Percentiles rank a stretch among this genome's conserved stretches.
Conservation (phyloP, 1,139 yeast genomes). For the Zygosaccharomyces sapae region DNA sequence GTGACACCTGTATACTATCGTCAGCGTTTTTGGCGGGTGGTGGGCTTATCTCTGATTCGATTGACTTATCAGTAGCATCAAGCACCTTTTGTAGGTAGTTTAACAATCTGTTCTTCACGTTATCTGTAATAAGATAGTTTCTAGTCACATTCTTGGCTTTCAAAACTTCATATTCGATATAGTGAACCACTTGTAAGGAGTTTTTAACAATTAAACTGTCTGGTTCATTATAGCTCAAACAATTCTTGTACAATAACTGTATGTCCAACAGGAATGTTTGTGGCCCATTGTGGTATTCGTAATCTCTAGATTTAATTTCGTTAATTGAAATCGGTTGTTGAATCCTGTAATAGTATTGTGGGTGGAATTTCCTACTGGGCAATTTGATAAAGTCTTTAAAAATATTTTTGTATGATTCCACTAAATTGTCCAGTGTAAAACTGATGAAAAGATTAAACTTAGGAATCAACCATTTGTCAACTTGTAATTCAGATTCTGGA, state of each 20-base stretch:
- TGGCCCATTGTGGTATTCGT: constrained; percentile 38
- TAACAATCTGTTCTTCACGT: constrained; percentile 27
- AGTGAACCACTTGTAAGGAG: constrained; percentile 40
- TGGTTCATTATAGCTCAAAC: constrained; percentile 57
- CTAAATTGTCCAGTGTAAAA: constrained; percentile 33
- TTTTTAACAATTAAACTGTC: constrained; percentile 60
- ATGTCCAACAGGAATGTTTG: constrained; percentile 49
- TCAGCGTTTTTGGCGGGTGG: constrained; percentile 22
- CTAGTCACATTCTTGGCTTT: constrained; percentile 35
- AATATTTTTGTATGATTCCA: constrained; percentile 37
- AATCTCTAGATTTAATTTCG: constrained; percentile 53
- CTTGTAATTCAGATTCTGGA: constrained; percentile 32
- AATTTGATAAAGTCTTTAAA: constrained; percentile 59
- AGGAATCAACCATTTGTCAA: constrained; percentile 34
- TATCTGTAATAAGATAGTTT: constrained; percentile 31
- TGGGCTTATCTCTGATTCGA: constrained; percentile 24
- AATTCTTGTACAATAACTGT: constrained; percentile 54
- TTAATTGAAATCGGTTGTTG: constrained; percentile 61
- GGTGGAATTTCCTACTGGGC: constrained; percentile 71
- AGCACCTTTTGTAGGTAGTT: constrained; percentile 40
- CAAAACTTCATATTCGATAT: constrained; percentile 32
- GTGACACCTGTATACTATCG: constrained; percentile 41
- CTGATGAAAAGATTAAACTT: constrained; percentile 34
- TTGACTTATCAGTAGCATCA: constrained; percentile 40
- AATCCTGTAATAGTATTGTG: constrained; percentile 73